A percentile compares a stretch with the other conserved stretches of the same genome.
Conservation (phyloP, 257 asterid species). For the Capsicum baccatum region DNA sequence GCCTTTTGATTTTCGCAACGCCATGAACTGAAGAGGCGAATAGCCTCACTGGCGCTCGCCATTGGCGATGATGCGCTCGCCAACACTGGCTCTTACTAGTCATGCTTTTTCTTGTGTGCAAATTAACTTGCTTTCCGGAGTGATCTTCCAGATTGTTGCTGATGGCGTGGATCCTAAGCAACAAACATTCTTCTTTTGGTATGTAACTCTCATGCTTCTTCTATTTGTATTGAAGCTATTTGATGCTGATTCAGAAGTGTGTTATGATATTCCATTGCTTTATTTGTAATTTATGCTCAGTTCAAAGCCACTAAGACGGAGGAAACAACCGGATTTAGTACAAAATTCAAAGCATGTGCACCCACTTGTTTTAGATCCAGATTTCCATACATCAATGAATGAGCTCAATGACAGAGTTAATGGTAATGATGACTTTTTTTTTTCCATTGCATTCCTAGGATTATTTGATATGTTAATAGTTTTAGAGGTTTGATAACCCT, state of each 20-base stretch:
- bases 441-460: conserved; percentile 1
- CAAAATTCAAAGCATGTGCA: conserved; percentile 72
- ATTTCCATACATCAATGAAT: conserved; percentile 51
- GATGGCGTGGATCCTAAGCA: conserved; percentile 92
- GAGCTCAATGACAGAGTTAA: conserved; percentile 68
- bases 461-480: background rate
- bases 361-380: conserved; percentile 71
- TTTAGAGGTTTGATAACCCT: background rate
- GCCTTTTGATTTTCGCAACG: too few species aligned
- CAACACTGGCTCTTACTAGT: background rate
- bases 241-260: conserved; percentile 29
- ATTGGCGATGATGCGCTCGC: too few species aligned
- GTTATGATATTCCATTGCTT: conserved; percentile 29
- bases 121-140: conserved; percentile 20
- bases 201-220: conserved; percentile 33
- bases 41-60: too few species aligned
- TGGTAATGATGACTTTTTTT: conserved; percentile 53
- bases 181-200: conserved; percentile 87
- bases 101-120: conserved; percentile 12
- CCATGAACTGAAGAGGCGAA: too few species aligned
- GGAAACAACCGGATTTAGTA: conserved; percentile 50
- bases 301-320: conserved; percentile 65
- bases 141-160: conserved; percentile 70
- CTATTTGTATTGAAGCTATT: conserved; percentile 31
- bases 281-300: conserved; percentile 52